phyloP scores from a whole-genome alignment of 805 yeast genomes.

The Priceomyces fermenticarens region DNA sequence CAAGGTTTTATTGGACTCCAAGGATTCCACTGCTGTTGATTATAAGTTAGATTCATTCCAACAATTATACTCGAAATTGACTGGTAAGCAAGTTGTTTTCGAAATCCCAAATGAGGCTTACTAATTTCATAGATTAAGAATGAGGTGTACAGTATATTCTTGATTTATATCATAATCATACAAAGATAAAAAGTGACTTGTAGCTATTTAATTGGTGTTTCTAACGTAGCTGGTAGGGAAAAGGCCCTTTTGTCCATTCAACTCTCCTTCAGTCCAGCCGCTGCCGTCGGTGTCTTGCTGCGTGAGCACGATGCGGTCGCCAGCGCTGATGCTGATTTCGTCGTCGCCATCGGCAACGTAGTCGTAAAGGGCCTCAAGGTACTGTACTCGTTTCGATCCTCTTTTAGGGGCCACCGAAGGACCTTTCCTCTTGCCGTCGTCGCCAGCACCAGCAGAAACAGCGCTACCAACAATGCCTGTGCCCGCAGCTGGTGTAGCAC shows the following conservation, averaged over 20 bases:
- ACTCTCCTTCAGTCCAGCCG: constrained; percentile 95
- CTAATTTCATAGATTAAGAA: constrained; percentile 19
- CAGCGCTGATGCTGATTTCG: constrained; percentile 68
- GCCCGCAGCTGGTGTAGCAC: constrained; percentile 4
- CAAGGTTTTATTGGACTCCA: constrained; percentile 95
- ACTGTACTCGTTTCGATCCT: constrained; percentile 63
- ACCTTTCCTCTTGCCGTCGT: constrained; percentile 47
- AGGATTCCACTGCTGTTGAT: constrained; percentile 95
- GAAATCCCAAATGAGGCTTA: constrained; percentile 66
- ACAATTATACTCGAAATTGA: constrained; percentile 95
- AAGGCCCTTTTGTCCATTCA: constrained; percentile 31
- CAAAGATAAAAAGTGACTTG: too few species aligned
- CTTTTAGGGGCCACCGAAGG: constrained; percentile 80
- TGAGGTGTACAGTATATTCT: not conserved
- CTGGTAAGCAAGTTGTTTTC: constrained; percentile 99
- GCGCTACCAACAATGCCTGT: too few species aligned
- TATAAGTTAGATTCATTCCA: constrained; percentile 99
- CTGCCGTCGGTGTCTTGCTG: constrained; percentile 59
- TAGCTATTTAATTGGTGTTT: constrained; percentile 16
- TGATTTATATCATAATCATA: not conserved
- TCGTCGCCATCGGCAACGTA: constrained; percentile 77
- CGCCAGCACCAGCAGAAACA: too few species aligned
- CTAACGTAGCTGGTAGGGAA: constrained; percentile 74
- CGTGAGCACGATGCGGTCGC: constrained; percentile 68
- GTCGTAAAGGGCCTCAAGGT: constrained; percentile 69